Base-by-base conservation (phyloP, 1,284 basidiomycete species). In the Austroboletus niveus region DNA sequence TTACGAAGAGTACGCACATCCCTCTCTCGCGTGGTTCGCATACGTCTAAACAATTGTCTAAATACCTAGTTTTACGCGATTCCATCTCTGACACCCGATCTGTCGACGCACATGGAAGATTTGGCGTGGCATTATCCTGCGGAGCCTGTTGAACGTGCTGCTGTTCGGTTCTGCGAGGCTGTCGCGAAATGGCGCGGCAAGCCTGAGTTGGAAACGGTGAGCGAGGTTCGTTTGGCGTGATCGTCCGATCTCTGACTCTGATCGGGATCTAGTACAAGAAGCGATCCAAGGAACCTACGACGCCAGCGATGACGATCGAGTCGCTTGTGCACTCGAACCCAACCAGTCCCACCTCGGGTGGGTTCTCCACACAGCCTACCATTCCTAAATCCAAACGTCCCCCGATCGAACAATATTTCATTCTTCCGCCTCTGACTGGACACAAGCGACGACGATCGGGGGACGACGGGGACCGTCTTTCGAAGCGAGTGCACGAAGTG, bases 41-140 rank as follows among this genome's bases (percentile, higher is more conserved):
- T 24, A 24, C 22, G 22, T 24, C 3, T 24, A 24, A 24, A 24
- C 22, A 5, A 24, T 24, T 5, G 51, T 50, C 36, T 40, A 30
- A 52, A 45, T 42, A 24, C 14, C 39, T 57, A 91, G 88, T 91
- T 91, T 64, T 83, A 86, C 56, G 84, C 85, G 47, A 80, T 91
- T 42, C 85, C 87, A 4, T 65, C 72, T 6, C 75, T 81, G 30
- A 86, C 85, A 0, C 84, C 84, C 0, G 86, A 89, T 63, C 73
- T 91, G 17, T 80, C 84, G 5, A 87, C 85, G 2, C 89, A 92
- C 57, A 84, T 92, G 79, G 86, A 89, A 61, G 82, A 87, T 60
- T 72, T 92, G 5, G 85, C 87, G 3, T 85, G 84, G 79, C 81
- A 82, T 57, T 92, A 84, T 64, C 87, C 89, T 30, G 83, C 84